Base-by-base conservation (phyloP, 1,284 basidiomycete genomes). In the Sutorius eximius region DNA sequence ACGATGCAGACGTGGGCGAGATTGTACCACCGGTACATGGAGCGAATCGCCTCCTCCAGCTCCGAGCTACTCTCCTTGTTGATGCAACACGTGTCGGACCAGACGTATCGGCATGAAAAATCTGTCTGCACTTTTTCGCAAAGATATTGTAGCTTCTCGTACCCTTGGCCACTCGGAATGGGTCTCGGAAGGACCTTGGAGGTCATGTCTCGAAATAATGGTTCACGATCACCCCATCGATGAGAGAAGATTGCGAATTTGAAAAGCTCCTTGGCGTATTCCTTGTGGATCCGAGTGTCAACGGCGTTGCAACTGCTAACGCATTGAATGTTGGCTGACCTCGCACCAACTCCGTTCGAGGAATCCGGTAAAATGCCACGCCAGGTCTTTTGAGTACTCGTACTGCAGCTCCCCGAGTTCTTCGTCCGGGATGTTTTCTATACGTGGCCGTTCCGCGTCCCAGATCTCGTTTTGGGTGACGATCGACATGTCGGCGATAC, bases 51-150 rank as follows among this genome's bases (percentile, higher is more conserved):
- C 30, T 60, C 59, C 7, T 56, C 59, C 6, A 59, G 22, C 38
- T 61, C 59, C 5, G 60, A 55, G 48, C 57, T 62, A 3, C 59
- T 60, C 48, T 59, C 48, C 41, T 58, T 53, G 40, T 58, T 58
- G 40, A 55, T 55, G 6, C 56, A 58, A 34, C 54, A 58, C 0
- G 57, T 62, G n/a, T 60, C 58, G 0, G 57, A 60, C 57, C 58
- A 60, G 47, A 47, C 59, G 9, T 58, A 53, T 5, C 9, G 55
- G 42, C 59, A 59, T 15, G 6, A 24, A 29, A 57, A 57, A 27
- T 52, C 57, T 0, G 22, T 41, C 13, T 37, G 36, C 3, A 54
- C 48, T 22, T 52, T 58, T n/a, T 59, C 48, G 10, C 55, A 60
- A n/a, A 59, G 43, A 3, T 29, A 30, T 27, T 5, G 15, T 8